These are phyloP conservation scores for Tolypocladium guangdongense DNA, from an alignment of 2,329 filamentous ascomycete species.

Conservation along the genomic window DNA sequence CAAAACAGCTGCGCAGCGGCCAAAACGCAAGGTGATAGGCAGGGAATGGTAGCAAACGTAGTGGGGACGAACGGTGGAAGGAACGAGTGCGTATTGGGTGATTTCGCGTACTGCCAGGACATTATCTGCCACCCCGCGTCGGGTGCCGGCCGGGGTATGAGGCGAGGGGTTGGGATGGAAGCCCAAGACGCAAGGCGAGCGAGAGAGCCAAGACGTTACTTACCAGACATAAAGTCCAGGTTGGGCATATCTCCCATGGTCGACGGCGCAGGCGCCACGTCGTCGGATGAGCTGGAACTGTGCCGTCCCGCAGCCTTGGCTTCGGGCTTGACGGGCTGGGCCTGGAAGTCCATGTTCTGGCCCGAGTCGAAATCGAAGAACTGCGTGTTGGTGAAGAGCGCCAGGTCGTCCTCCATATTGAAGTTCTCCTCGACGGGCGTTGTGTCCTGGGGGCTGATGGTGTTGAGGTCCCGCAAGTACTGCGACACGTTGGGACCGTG, in stretches of 20 bases:
- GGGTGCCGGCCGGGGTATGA: neutral
- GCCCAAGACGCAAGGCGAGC: neutral
- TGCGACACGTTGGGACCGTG: slow-evolving; percentile 80
- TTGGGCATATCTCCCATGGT: slow-evolving; percentile 34
- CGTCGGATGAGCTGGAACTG: slow-evolving; percentile 23
- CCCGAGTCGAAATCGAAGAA: slow-evolving; percentile 70
- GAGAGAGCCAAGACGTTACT: slow-evolving; percentile 10
- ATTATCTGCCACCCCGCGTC: neutral
- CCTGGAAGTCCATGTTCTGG: slow-evolving; percentile 47
- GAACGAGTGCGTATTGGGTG: slow-evolving; percentile 2
- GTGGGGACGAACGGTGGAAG: neutral
- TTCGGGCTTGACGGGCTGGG: slow-evolving; percentile 34
- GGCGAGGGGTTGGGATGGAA: neutral
- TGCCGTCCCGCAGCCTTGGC: slow-evolving; percentile 16
- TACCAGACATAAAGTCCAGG: slow-evolving; percentile 41
- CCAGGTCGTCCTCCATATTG: slow-evolving; percentile 60
- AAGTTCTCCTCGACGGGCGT: slow-evolving; percentile 44
- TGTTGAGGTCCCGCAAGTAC: slow-evolving; percentile 80
- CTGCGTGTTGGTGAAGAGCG: slow-evolving; percentile 71
- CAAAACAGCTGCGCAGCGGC: neutral
- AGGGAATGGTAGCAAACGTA: slow-evolving; percentile 1
- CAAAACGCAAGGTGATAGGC: neutral
- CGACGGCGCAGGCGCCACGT: slow-evolving; percentile 26
- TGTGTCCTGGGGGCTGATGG: slow-evolving; percentile 49
- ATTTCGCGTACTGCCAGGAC: neutral